phyloP scores from a whole-genome alignment of 768 basidiomycete species.

The Termitomyces sp. region DNA sequence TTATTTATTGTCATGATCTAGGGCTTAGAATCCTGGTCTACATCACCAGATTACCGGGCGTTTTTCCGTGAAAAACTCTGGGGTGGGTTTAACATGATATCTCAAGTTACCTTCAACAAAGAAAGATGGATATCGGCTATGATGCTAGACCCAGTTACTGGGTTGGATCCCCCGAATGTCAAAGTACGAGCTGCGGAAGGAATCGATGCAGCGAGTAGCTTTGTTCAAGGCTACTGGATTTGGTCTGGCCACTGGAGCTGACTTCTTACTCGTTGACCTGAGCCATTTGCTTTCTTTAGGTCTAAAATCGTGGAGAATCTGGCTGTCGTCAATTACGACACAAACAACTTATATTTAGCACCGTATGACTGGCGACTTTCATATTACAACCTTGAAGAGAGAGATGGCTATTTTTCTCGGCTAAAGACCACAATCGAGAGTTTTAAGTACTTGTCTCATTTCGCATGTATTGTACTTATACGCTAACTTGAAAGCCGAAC shows the following conservation, averaged over 20 bases:
- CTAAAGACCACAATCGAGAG: conserved; percentile 80
- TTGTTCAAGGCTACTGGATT: conserved; percentile 92
- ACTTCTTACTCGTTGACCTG: background rate
- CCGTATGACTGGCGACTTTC: conserved; percentile 91
- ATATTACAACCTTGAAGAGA: conserved; percentile 86
- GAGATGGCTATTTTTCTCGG: conserved; percentile 85
- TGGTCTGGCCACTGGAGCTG: conserved; percentile 44
- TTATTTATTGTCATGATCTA: conserved; percentile 18
- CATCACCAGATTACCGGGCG: conserved; percentile 72
- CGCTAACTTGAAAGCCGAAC: background rate
- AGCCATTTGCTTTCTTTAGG: conserved; percentile 32
- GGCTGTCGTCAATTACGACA: conserved; percentile 89
- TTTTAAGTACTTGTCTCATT: conserved; percentile 45
- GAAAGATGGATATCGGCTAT: conserved; percentile 89
- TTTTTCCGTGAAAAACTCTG: conserved; percentile 91
- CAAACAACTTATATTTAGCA: conserved; percentile 78
- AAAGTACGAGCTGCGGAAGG: conserved; percentile 93
- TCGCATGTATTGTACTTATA: background rate
- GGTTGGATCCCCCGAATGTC: conserved; percentile 79
- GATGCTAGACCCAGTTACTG: conserved; percentile 87
- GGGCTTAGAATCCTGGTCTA: conserved; percentile 93
- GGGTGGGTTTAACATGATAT: conserved; percentile 79
- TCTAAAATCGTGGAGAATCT: conserved; percentile 93
- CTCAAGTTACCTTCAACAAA: conserved; percentile 76
- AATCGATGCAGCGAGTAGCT: conserved; percentile 81